phyloP scores from a whole-genome alignment of 441 rosid species.

The Sinapis alba region DNA sequence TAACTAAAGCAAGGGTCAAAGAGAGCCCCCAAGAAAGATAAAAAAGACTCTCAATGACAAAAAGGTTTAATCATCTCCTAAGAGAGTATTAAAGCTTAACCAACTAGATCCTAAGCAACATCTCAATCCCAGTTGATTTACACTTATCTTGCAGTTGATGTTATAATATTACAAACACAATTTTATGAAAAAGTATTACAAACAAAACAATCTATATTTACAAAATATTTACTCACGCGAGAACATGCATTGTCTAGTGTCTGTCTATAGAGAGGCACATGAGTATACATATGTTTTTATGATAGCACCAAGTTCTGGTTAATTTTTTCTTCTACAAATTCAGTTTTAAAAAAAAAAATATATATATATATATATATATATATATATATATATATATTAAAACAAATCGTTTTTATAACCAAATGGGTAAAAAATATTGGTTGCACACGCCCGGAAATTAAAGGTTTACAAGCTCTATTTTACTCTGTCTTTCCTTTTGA shows the following conservation, averaged over 20 bases:
- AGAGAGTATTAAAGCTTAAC: no score
- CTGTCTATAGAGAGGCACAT: not conserved
- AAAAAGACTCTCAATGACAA: no score
- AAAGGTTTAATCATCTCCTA: no score
- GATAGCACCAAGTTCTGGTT: not conserved
- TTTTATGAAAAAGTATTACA: no score
- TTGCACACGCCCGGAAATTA: constrained; percentile 13
- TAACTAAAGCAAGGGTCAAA: no score
- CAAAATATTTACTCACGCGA: not conserved
- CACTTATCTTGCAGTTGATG: no score
- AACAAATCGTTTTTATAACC: not conserved
- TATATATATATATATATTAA: not conserved
- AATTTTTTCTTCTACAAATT: not conserved
- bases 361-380: no score
- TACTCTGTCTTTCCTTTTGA: not conserved
- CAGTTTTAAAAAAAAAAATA: no score
- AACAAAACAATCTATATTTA: not conserved
- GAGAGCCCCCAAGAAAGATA: no score
- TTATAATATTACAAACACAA: no score
- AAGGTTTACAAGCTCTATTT: not conserved
- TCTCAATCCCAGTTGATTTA: no score
- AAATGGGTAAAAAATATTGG: not conserved
- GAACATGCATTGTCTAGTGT: not conserved
- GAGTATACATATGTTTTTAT: not conserved
- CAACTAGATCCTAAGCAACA: no score